Percentiles rank a stretch among this genome's conserved stretches.
Evolutionary conservation across 352 stramenopile species (phyloP).

Genomic region (Achlya hypogyna): DNA sequence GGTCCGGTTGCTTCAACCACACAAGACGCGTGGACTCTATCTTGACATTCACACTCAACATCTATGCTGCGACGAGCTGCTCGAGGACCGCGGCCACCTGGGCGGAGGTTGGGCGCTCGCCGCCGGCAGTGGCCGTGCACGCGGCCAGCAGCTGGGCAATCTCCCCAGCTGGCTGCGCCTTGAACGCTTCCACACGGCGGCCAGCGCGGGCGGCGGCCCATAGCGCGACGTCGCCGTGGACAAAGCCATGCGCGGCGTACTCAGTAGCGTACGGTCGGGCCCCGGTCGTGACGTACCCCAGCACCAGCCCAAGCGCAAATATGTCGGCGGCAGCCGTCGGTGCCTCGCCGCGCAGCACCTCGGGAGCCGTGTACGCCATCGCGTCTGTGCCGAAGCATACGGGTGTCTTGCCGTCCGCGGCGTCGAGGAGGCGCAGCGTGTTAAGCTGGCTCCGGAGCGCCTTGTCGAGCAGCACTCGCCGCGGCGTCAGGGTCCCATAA

Average conservation of each 20-base stretch:
- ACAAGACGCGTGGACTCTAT: no score
- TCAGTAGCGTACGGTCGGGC: background rate
- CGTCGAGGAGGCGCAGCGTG: background rate
- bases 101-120: background rate
- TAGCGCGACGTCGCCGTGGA: background rate
- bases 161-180: background rate
- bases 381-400: background rate
- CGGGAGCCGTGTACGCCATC: slow-evolving; percentile 13
- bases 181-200: background rate
- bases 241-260: background rate
- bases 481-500: background rate
- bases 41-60: no score
- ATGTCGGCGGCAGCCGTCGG: background rate
- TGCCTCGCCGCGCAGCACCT: slow-evolving; percentile 13
- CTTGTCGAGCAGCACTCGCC: background rate
- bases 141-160: background rate
- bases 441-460: slow-evolving; percentile 8
- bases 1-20: no score
- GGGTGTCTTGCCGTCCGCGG: background rate
- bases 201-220: no score
- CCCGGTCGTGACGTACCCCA: background rate
- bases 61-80: background rate
- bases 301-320: slow-evolving; percentile 1
- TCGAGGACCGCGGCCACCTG: background rate
- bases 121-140: background rate